Evolutionary conservation across 2,329 filamentous ascomycete genomes (phyloP), one percentile per base, ranked within the genome.

Genomic region (Colletotrichum gigasporum): DNA sequence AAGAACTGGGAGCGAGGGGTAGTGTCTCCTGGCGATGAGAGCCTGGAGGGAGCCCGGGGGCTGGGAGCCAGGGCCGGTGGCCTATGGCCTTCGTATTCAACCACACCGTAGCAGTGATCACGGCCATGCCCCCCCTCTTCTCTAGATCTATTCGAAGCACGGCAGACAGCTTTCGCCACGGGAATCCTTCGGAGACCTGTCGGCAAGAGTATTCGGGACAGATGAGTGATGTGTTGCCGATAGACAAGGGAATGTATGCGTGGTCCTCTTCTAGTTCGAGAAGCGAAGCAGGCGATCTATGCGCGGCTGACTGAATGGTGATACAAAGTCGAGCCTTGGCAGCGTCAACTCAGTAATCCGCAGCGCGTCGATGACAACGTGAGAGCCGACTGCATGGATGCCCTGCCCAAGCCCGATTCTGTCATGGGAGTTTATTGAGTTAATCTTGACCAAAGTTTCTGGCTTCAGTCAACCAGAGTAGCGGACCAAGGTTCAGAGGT

Each of bases 131-230:
- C 20, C 47, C 56, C 34, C 41, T 30, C 12, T 52, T 32, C 16
- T 39, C 14, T 41, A 32, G 41, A 54, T 54, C 34, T 54, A 30
- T 42, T 61, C 20, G 16, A 47, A 28, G 41, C 12, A 37, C 16
- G 34, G 41, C 24, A 61, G 18, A 16, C 32, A 37, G 18, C 5
- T 22, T 42, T 45, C 8, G 20, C 12, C 20, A 61, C 61, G 56
- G 56, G 28, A 48, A 18, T 64, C 41, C 8, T 14, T 64, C 61
- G 61, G 61, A 44, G 56, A 64, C 56, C 61, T 64, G 61, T 61
- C 61, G 61, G 56, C n/a, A 64, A 61, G 41, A 55, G 16, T 18
- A 44, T 26, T 14, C 8, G n/a, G 22, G 22, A 42, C 22, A 22
- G 20, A 28, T 24, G 14, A 34, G 20, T 4, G 47, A 47, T 44